Evolutionary conservation across 768 basidiomycete species (phyloP).

Genomic region (Russula foetens): DNA sequence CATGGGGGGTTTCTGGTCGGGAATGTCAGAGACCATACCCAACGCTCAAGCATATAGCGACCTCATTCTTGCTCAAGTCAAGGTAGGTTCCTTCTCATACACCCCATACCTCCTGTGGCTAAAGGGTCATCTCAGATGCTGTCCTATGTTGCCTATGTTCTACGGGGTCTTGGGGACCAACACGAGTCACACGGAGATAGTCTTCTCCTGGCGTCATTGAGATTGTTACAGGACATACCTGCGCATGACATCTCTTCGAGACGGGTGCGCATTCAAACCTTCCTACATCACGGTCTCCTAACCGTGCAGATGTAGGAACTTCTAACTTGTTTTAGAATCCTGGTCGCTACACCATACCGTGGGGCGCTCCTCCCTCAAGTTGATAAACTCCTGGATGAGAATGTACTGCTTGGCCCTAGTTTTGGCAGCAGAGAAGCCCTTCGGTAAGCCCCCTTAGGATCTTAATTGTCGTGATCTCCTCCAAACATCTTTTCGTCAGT

Average conservation of each 20-base stretch:
- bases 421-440: conserved; percentile 81
- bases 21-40: conserved; percentile 67
- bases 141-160: conserved; percentile 85
- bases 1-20: conserved; percentile 75
- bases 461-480: not conserved
- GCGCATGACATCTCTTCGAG: conserved; percentile 72
- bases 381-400: conserved; percentile 86
- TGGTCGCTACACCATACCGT: conserved; percentile 71
- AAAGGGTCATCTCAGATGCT: conserved; percentile 51
- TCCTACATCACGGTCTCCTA: not conserved
- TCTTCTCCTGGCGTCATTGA: conserved; percentile 68
- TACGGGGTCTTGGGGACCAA: conserved; percentile 57
- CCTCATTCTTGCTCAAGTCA: conserved; percentile 83
- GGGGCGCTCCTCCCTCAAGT: conserved; percentile 73
- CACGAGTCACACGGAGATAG: conserved; percentile 72
- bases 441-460: conserved; percentile 39
- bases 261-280: conserved; percentile 45
- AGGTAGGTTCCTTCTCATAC: conserved; percentile 40
- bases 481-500: conserved; percentile 30
- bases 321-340: conserved; percentile 86
- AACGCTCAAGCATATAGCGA: conserved; percentile 73
- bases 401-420: conserved; percentile 77
- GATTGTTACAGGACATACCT: conserved; percentile 93
- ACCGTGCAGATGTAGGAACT: conserved; percentile 54
- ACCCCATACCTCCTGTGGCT: not conserved